Base-by-base conservation (phyloP, 768 basidiomycete genomes). In the Lactifluus piperatus region DNA sequence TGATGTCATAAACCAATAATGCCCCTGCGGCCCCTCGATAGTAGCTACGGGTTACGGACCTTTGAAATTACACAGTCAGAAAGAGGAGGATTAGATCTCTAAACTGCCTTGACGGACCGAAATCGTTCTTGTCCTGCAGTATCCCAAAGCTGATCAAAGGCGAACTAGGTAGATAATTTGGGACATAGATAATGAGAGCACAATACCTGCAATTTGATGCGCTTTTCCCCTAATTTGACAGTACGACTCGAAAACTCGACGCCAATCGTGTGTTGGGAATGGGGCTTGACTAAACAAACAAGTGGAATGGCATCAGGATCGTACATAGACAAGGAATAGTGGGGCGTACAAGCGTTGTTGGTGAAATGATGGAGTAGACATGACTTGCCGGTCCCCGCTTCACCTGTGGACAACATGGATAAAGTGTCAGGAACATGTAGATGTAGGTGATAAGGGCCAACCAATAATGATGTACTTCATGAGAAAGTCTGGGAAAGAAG, bases 391-490 rank as follows among this genome's bases (percentile, higher is more conserved):
- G 93, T 90, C 62, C 94, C 95, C 22, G 95, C 90, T 76, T 97
- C 94, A 63, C 94, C 94, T 97, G 61, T 26, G 64, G 8, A 34
- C 20, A 34, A 16, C 36, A 32, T 58, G 55, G 54, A 51, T 3
- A 56, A 47, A 58, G 56, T 32, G 51, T 32, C 26, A 50, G 45
- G 39, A 7, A 16, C 9, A 22, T 18, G 26, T 50, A 20, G 49
- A 47, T 47, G 26, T 50, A 20, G 49, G 45, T 47, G 49, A 51
- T 24, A 50, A 52, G 34, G 39, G 62, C 77, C 59, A 65, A 91
- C 95, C 95, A 67, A 97, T 92, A 65, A 98, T 83, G 69, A 97
- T 97, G 74, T 94, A 93, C 76, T 99, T 99, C 85, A 97, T 92
- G 65, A 99, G 82, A 72, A 97, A 98, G 75, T 99, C 97, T 97